Evolutionary conservation across 169 alveolate genomes (phyloP).

Genomic region (Babesia divergens): DNA sequence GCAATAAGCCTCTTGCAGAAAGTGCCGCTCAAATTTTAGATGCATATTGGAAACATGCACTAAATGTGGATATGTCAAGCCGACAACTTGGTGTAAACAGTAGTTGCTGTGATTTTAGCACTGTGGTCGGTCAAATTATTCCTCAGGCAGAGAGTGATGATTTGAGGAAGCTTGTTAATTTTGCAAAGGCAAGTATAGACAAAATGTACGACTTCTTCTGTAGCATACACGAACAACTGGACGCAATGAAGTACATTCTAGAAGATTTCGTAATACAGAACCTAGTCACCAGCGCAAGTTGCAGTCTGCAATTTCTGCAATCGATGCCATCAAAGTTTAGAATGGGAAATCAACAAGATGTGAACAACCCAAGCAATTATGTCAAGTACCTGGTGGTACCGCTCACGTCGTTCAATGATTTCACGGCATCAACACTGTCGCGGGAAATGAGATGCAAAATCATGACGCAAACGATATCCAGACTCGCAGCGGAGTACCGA

Average conservation of each 20-base stretch:
- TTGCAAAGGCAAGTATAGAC: constrained; percentile 3
- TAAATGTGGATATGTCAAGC: neutral
- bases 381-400: constrained; percentile 60
- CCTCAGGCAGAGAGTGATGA: neutral
- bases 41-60: neutral
- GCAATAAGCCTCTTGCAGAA: neutral
- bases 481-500: constrained; percentile 32
- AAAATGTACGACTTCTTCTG: constrained; percentile 10
- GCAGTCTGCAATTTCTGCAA: constrained; percentile 62
- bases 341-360: constrained; percentile 12
- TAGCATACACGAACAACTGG: constrained; percentile 19
- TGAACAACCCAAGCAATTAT: constrained; percentile 36
- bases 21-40: neutral
- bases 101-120: neutral
- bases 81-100: neutral
- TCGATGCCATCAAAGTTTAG: constrained; percentile 62
- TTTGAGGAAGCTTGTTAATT: neutral
- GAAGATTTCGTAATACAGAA: constrained; percentile 24
- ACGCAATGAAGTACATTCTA: constrained; percentile 13
- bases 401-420: constrained; percentile 56
- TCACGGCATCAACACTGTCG: constrained; percentile 16
- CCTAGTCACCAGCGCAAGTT: constrained; percentile 30
- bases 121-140: neutral
- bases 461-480: constrained; percentile 39
- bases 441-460: constrained; percentile 24